Conservation (phyloP, 164 flowering plant genomes). For the Annona cherimola region DNA sequence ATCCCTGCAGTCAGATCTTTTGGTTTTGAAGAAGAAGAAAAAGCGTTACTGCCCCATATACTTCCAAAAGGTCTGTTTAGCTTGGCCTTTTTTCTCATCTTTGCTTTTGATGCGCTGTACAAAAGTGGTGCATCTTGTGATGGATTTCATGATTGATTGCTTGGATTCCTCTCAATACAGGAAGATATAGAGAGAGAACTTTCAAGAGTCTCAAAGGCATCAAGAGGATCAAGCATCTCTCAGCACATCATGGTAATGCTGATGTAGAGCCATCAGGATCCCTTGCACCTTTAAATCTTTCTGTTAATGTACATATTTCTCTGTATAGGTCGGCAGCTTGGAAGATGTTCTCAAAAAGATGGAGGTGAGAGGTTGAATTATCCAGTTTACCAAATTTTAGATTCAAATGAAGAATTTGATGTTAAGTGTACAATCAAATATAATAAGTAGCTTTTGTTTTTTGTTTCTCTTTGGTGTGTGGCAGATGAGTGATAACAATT, state of each 20-base stretch:
- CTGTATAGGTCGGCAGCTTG: constrained; percentile 77
- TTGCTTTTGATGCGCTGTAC: background rate
- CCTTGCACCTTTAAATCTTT: background rate
- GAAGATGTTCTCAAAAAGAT: constrained; percentile 92
- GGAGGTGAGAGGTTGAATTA: constrained; percentile 57
- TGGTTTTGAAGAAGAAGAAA: constrained; percentile 78
- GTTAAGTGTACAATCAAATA: background rate
- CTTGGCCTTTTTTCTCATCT: background rate
- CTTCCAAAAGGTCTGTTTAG: constrained; percentile 71
- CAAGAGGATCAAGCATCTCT: constrained; percentile 52
- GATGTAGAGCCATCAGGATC: background rate
- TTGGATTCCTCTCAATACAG: constrained; percentile 30
- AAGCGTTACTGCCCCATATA: constrained; percentile 81
- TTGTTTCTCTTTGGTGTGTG: constrained; percentile 2
- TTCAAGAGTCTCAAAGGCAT: constrained; percentile 47
- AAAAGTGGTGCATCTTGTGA: background rate
- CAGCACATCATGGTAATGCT: constrained; percentile 69
- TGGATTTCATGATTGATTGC: constrained; percentile 1
- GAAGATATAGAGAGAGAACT: constrained; percentile 91
- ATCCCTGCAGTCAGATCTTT: constrained; percentile 73
- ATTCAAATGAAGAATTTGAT: background rate
- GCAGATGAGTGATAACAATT: constrained; percentile 74
- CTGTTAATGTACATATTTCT: background rate
- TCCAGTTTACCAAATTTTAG: background rate
- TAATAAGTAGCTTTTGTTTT: background rate